Percentiles rank a stretch among this genome's conserved stretches.
phyloP scores from a whole-genome alignment of 257 asterid genomes.

The Verbena officinalis region DNA sequence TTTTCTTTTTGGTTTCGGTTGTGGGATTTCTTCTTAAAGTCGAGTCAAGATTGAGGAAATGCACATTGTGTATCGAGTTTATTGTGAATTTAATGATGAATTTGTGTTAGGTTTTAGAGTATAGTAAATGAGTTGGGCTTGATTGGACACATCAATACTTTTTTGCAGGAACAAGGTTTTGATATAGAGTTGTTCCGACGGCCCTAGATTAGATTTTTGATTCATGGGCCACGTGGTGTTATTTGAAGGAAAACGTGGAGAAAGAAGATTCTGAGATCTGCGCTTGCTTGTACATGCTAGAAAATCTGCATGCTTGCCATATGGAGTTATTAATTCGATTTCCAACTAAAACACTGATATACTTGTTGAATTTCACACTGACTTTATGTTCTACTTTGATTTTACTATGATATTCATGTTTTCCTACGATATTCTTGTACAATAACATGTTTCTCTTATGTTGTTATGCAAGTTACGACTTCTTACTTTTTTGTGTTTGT shows the following conservation, averaged over 20 bases:
- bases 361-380: constrained; percentile 18
- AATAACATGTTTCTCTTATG: constrained; percentile 9
- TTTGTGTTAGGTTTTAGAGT: constrained; percentile 17
- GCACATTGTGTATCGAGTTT: not conserved
- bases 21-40: constrained; percentile 13
- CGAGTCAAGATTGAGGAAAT: not conserved
- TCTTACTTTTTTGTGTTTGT: not conserved
- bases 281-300: constrained; percentile 35
- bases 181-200: constrained; percentile 54
- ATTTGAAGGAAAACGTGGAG: constrained; percentile 30
- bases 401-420: constrained; percentile 11
- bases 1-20: constrained; percentile 1
- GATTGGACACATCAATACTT: constrained; percentile 12
- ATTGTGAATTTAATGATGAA: not conserved
- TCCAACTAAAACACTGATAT: constrained; percentile 17
- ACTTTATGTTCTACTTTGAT: constrained; percentile 4
- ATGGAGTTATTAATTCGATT: constrained; percentile 24
- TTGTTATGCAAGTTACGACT: constrained; percentile 19
- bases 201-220: constrained; percentile 23
- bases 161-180: constrained; percentile 85
- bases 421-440: constrained; percentile 15
- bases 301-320: constrained; percentile 25
- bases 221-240: constrained; percentile 32
- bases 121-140: constrained; percentile 21
- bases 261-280: constrained; percentile 24